Percentiles rank a stretch among this genome's conserved stretches.
Conservation (phyloP, 108 stramenopile species). For the Schizochytrium sp. region DNA sequence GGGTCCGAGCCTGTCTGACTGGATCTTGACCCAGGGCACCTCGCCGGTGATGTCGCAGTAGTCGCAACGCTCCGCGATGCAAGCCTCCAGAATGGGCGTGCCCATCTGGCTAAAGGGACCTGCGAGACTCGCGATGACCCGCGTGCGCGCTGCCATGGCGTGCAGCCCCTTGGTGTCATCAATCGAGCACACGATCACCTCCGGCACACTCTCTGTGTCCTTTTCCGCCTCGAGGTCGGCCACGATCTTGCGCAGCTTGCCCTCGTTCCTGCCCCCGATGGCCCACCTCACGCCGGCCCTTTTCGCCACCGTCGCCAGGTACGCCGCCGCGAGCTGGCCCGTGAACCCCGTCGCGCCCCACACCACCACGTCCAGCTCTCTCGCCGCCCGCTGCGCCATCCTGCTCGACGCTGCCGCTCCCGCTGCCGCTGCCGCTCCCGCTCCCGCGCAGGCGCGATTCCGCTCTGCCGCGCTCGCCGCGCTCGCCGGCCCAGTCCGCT, state of each 20-base stretch:
- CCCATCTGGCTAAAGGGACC: conserved; percentile 1
- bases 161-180: not conserved
- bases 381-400: not conserved
- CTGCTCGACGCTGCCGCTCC: not conserved
- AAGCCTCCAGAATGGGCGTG: not conserved
- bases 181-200: not conserved
- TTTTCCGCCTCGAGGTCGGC: not conserved
- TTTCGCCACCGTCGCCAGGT: not conserved
- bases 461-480: too few species aligned
- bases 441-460: too few species aligned
- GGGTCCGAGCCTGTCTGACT: conserved; percentile 55
- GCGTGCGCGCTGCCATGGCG: not conserved
- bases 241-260: not conserved
- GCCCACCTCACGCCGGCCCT: not conserved
- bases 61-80: conserved; percentile 32
- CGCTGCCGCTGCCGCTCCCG: too few species aligned
- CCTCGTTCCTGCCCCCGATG: not conserved
- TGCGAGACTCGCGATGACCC: not conserved
- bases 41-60: conserved; percentile 92
- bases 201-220: not conserved
- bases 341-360: conserved; percentile 16
- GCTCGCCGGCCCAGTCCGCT: too few species aligned
- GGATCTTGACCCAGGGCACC: conserved; percentile 63
- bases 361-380: not conserved
- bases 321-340: not conserved